Evolutionary conservation across 169 alveolate species (phyloP), one percentile per base, ranked within the genome.

Genomic region (Plasmodium billcollinsi): DNA sequence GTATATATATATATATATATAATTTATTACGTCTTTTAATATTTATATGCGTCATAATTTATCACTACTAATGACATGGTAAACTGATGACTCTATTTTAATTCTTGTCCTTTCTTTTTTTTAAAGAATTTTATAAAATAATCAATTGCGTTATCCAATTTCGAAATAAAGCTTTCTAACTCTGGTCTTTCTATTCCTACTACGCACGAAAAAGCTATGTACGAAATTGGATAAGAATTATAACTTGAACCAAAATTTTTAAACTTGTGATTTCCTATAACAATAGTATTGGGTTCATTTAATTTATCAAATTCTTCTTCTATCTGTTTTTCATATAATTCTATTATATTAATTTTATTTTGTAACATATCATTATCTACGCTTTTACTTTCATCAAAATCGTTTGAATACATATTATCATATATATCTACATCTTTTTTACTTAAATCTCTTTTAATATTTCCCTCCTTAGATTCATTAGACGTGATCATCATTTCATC

Each of bases 131-230:
- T 43, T 20, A 85, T 85, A 74, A 85, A 85, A 33, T 73, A 50
- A 14, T 45, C 63, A 59, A 85, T 71, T 12, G 88, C n/a, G 14
- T 72, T 59, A 52, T 85, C 92, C n/a, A 85, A 56, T 39, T 71
- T 85, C 3, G 8, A 21, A 49, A 85, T 61, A 52, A 85, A 85
- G 9, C 43, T 56, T 70, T 71, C 61, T 21, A 85, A 4, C 56
- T 85, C 92, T 14, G 9, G 62, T 65, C 58, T 47, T 12, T 85
- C 88, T 58, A 85, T 85, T 3, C 92, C 92, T 45, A 85, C 72
- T 14, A 85, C 92, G 20, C 92, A 85, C 11, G 92, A 85, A 47
- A 85, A 85, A 39, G 92, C 92, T 24, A 85, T 85, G 52, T 85
- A 85, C 12, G 92, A 85, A 85, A 39, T 58, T 18, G 92, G 92